Conservation (phyloP, 352 stramenopile species). For the Phytophthora megakarya region DNA sequence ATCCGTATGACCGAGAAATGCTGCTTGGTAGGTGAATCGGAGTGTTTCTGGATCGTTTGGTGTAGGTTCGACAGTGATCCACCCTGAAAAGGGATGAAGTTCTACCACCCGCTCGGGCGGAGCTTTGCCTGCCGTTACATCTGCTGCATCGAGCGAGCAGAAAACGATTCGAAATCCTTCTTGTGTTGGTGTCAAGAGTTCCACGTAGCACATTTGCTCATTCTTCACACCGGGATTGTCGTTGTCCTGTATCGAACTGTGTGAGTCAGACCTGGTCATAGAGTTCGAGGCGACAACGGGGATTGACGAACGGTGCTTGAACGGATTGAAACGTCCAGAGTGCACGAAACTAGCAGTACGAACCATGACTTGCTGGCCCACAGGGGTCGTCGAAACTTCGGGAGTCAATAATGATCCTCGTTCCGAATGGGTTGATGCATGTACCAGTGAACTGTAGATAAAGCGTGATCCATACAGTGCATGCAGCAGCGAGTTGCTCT, state of each 20-base stretch:
- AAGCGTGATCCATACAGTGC: conserved; percentile 21
- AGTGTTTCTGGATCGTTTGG: conserved; percentile 4
- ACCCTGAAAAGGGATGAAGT: conserved; percentile 33
- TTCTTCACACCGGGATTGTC: conserved; percentile 14
- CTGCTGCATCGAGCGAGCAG: conserved; percentile 19
- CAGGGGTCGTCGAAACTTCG: neutral
- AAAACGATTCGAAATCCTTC: conserved; percentile 30
- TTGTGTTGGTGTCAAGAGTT: conserved; percentile 30
- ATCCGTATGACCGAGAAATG: conserved; percentile 18
- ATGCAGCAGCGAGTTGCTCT: conserved; percentile 33
- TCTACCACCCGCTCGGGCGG: conserved; percentile 18
- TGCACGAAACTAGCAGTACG: conserved; percentile 14
- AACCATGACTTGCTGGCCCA: conserved; percentile 23
- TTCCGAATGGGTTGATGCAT: conserved; percentile 15
- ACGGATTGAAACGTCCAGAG: neutral
- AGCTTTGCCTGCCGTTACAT: conserved; percentile 29
- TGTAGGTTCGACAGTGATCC: conserved; percentile 24
- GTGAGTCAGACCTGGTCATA: neutral
- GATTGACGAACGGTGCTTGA: neutral
- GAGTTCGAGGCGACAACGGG: neutral
- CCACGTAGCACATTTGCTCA: conserved; percentile 37
- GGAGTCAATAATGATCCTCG: conserved; percentile 9
- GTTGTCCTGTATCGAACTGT: neutral
- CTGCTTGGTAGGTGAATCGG: conserved; percentile 30
- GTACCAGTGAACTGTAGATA: conserved; percentile 44